Evolutionary conservation across 148 eudicot genomes (phyloP).

Genomic region (Nepenthes mirabilis): DNA sequence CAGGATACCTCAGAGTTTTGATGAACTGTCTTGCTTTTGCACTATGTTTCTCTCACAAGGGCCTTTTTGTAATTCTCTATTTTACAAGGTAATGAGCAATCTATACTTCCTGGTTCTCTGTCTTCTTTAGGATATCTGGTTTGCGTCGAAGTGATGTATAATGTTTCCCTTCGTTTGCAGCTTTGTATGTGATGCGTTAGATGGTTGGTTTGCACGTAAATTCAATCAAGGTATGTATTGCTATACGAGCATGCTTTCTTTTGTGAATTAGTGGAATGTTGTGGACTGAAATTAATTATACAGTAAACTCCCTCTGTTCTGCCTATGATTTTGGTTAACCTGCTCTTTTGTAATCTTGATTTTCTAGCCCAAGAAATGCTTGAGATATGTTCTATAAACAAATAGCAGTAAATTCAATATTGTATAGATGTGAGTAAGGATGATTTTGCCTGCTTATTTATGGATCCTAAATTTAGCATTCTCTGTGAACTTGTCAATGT

Average conservation of each 20-base stretch:
- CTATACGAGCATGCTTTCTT: no score
- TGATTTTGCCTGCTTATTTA: neutral
- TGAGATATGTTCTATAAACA: neutral
- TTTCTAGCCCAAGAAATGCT: no score
- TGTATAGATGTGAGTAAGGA: neutral
- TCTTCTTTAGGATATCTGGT: conserved; percentile 1
- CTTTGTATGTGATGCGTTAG: conserved; percentile 91
- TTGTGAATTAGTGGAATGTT: no score
- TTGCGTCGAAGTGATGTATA: neutral
- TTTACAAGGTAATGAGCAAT: conserved; percentile 43
- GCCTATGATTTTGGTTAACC: no score
- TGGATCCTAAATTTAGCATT: neutral
- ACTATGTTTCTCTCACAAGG: conserved; percentile 61
- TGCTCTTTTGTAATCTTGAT: no score
- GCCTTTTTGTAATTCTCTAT: conserved; percentile 63
- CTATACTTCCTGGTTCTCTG: neutral
- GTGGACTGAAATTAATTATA: no score
- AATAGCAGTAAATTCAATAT: neutral
- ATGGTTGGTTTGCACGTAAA: conserved; percentile 97
- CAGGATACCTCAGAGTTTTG: conserved; percentile 71
- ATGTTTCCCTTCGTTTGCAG: conserved; percentile 24
- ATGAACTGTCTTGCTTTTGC: conserved; percentile 81
- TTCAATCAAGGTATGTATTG: conserved; percentile 70
- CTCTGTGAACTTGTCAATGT: neutral
- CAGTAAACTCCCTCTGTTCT: no score